Evolutionary conservation across 805 yeast genomes (phyloP), one percentile per base, ranked within the genome.

Genomic region (Cyberlindnera saturnus): DNA sequence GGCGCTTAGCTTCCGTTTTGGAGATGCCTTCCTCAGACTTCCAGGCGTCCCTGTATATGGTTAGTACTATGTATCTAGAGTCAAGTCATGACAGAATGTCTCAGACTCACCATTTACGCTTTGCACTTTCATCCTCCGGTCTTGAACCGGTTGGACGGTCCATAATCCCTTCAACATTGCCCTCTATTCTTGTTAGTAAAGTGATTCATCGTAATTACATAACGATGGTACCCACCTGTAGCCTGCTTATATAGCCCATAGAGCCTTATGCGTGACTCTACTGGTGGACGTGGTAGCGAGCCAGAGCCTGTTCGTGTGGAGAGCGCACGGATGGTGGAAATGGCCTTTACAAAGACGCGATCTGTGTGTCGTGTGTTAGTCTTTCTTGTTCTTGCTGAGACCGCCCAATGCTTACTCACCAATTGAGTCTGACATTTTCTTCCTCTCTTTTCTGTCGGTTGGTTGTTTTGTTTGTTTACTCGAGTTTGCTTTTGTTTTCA

Each of bases 241-340:
- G 95, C 90, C 59, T 87, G 96, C 55, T 87, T 88, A 64, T 86
- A 87, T 40, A 87, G 70, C 0, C 95, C 96, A 60, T 87, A 87
- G 4, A 87, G 69, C 49, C 71, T 72, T 45, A 82, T 78, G 30
- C 95, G 62, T 46, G 70, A 75, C 41, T 80, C 82, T 3, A 85
- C 74, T 0, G 93, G 89, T 0, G 95, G 95, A 23, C 90, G 71
- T 0, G 90, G 88, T 26, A 85, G 64, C 9, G 82, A 67, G 14
- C 81, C 81, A 47, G 76, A 70, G 36, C 79, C 77, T 17, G 82
- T 70, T 42, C 82, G 69, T 6, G 84, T 73, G 3, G 91, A 81
- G 35, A 87, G 67, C 2, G 89, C 76, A 48, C 83, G 71, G 42
- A 87, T 84, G 5, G 93, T 86, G 35, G 89, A 70, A 46, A 87